Evolutionary conservation across 805 yeast species (phyloP).

Genomic region (Saccharomycopsis lassenensis): DNA sequence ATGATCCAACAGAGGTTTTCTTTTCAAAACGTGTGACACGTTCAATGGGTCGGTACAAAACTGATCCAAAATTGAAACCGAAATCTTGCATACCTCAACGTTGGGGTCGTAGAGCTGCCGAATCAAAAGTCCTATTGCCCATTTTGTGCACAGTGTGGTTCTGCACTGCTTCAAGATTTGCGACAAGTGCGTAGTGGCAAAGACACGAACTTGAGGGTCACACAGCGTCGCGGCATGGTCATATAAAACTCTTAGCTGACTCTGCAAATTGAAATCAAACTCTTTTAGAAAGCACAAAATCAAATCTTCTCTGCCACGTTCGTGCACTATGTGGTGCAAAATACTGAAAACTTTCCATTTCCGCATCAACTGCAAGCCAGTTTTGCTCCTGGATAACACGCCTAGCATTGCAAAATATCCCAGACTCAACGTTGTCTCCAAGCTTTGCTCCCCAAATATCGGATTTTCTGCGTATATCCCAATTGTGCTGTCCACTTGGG

Average conservation of each 20-base stretch:
- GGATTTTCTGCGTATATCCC: conserved; percentile 69
- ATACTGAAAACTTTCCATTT: conserved; percentile 82
- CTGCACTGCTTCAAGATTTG: conserved; percentile 24
- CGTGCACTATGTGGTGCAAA: conserved; percentile 57
- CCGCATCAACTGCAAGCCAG: conserved; percentile 61
- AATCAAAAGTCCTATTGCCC: conserved; percentile 46
- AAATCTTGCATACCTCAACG: conserved; percentile 40
- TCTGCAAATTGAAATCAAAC: conserved; percentile 46
- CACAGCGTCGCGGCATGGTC: conserved; percentile 52
- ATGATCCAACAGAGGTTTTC: conserved; percentile 47
- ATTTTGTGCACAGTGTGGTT: conserved; percentile 20
- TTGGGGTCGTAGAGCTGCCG: conserved; percentile 62
- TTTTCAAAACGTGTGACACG: conserved; percentile 38
- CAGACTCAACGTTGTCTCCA: conserved; percentile 52
- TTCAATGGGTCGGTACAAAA: conserved; percentile 39
- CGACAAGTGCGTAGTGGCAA: conserved; percentile 46
- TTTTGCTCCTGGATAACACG: conserved; percentile 43
- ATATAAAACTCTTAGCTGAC: conserved; percentile 59
- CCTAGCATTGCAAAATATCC: conserved; percentile 82
- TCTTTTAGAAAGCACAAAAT: conserved; percentile 47
- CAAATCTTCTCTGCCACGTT: conserved; percentile 45
- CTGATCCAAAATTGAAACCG: conserved; percentile 43
- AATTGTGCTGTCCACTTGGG: conserved; percentile 71
- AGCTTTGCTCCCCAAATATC: conserved; percentile 47
- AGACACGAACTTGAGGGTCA: conserved; percentile 38